Percentiles rank a stretch among this genome's conserved stretches.
These are phyloP conservation scores for Globisporangium megalacanthum DNA, from an alignment of 352 stramenopile species.

Conservation along the genomic window DNA sequence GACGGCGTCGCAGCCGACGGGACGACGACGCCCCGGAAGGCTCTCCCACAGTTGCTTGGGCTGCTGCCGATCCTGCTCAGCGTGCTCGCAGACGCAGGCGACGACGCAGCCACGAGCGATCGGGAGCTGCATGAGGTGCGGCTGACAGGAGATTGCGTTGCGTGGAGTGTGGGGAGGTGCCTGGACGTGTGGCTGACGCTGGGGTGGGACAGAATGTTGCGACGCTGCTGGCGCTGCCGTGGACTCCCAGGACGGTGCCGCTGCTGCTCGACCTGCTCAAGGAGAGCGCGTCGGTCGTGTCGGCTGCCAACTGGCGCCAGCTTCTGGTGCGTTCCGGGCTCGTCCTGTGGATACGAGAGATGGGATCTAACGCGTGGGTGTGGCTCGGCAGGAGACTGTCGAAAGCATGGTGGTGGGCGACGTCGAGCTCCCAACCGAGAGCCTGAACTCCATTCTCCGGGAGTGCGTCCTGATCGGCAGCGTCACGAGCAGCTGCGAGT, in stretches of 20 bases:
- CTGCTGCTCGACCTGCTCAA: conserved; percentile 56
- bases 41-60: conserved; percentile 54
- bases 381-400: conserved; percentile 29
- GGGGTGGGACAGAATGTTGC: conserved; percentile 31
- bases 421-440: conserved; percentile 31
- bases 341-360: neutral
- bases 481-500: conserved; percentile 33
- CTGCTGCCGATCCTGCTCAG: conserved; percentile 52
- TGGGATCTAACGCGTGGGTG: neutral
- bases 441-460: conserved; percentile 57
- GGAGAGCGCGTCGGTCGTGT: conserved; percentile 40
- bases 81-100: conserved; percentile 25
- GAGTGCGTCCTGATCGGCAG: conserved; percentile 54
- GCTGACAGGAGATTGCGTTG: neutral
- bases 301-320: conserved; percentile 36
- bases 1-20: conserved; percentile 29
- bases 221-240: conserved; percentile 62
- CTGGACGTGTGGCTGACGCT: neutral
- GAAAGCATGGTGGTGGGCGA: conserved; percentile 36
- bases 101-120: conserved; percentile 1
- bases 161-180: neutral
- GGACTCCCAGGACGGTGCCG: conserved; percentile 40
- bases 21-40: conserved; percentile 19
- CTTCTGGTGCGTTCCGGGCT: conserved; percentile 31
- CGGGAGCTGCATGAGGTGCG: conserved; percentile 24